A percentile compares a stretch with the other conserved stretches of the same genome.
phyloP scores from a whole-genome alignment of 345 rosid species.

The Salix arbutifolia region DNA sequence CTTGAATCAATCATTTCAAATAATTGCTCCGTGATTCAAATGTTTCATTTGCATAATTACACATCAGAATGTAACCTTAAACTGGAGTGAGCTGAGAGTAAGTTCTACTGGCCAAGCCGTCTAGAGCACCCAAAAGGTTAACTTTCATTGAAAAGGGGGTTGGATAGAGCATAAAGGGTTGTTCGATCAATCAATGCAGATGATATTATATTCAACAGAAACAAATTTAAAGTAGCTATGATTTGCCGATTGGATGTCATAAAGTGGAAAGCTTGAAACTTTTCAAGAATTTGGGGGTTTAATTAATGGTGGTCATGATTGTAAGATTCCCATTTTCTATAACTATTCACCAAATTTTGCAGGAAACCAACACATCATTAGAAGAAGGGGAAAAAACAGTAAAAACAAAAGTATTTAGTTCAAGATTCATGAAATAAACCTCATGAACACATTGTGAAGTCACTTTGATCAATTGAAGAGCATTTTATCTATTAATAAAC shows the following conservation, averaged over 20 bases:
- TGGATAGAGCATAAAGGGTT: background rate
- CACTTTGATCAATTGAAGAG: constrained; percentile 3
- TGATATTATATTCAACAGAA: background rate
- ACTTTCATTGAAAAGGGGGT: too few relatives aligned
- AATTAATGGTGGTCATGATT: background rate
- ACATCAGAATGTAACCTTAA: too few relatives aligned
- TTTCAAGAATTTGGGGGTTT: background rate
- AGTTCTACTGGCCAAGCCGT: too few relatives aligned
- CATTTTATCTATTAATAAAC: background rate
- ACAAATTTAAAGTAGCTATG: too few relatives aligned
- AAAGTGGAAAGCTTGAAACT: background rate
- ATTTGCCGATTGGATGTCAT: background rate
- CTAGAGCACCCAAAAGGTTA: too few relatives aligned
- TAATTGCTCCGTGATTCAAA: too few relatives aligned
- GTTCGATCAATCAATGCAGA: background rate
- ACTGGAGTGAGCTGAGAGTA: too few relatives aligned
- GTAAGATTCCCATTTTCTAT: background rate
- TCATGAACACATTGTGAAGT: background rate
- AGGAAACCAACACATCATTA: background rate
- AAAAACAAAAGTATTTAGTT: background rate
- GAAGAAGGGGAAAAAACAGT: background rate
- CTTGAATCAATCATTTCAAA: too few relatives aligned
- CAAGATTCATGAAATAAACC: constrained; percentile 6
- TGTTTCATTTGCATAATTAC: too few relatives aligned
- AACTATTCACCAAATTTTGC: constrained; percentile 2